Evolutionary conservation across 208 protist species (phyloP), one percentile per base, ranked within the genome.

Genomic region (Trypanosoma platydactyli): DNA sequence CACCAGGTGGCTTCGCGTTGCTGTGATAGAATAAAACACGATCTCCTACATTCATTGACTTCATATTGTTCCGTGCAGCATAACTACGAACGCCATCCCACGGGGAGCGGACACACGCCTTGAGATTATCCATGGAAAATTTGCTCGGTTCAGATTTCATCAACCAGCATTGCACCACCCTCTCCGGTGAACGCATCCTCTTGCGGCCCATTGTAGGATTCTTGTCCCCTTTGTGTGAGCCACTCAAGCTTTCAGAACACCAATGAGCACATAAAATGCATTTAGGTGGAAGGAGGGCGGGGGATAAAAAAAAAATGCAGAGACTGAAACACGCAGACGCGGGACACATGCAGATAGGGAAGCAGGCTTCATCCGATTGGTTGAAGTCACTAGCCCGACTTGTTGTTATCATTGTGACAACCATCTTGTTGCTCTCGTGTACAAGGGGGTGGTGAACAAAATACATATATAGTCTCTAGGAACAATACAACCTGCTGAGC

Each of bases 51-150:
- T 72, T 64, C 90, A 95, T 95, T n/a, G 77, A 64, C 35, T 73
- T 71, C 88, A 95, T 92, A 58, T 93, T 74, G 63, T 95, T 95
- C 11, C 88, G 79, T 25, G 90, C 90, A 0, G 84, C 83, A 68
- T 92, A 92, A 67, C 94, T 95, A 24, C 90, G 80, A 53, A 95
- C 88, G 3, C 90, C 90, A 54, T 95, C 90, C 90, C 90, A 95
- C 13, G 85, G 78, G 1, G 84, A 86, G 12, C 54, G 52, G 12
- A 20, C 64, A 58, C 81, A 76, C 25, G 67, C 65, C 22, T 76
- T 68, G 3, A 95, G 71, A 35, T 95, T 68, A 56, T 89, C 86
- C 52, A 92, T 92, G 6, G 84, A 91, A 48, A 92, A 95, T 57
- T 85, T 88, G 52, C 89, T 41, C 1, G 86, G 86, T 68, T 95